Percentiles rank a stretch among this genome's conserved stretches.
Evolutionary conservation across 2,329 filamentous ascomycete genomes (phyloP).

Genomic region (Escovopsis sp.): DNA sequence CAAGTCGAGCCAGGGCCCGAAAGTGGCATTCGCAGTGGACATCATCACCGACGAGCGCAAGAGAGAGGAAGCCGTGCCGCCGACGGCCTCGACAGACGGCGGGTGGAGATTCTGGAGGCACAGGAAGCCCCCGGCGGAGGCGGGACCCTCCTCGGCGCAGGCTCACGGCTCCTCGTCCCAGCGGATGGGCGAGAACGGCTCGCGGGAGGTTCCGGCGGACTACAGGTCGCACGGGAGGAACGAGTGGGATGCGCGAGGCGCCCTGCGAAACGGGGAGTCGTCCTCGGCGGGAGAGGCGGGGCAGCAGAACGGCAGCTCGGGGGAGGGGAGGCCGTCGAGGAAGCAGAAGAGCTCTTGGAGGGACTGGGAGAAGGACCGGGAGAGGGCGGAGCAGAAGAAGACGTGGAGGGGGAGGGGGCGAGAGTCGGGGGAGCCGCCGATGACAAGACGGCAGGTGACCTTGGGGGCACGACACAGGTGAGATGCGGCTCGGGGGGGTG

Average conservation of each 20-base stretch:
- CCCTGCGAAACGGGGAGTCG: background rate
- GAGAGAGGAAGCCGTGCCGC: background rate
- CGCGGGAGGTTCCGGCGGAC: background rate
- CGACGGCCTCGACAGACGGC: background rate
- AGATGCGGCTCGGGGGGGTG: too few species aligned
- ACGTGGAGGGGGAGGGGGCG: background rate
- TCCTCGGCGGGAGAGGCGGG: background rate
- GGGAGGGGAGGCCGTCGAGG: background rate
- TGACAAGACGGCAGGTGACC: background rate
- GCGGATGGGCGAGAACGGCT: background rate
- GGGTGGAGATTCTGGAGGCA: background rate
- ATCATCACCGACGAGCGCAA: background rate
- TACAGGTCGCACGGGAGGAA: background rate
- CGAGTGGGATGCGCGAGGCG: background rate
- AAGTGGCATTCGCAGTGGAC: background rate
- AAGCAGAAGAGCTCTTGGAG: background rate
- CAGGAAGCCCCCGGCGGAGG: background rate
- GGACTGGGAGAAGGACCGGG: background rate
- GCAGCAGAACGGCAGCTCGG: background rate
- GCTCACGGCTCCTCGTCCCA: background rate
- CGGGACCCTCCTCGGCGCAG: background rate
- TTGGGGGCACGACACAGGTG: background rate
- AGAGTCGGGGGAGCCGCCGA: background rate
- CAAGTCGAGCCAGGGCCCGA: background rate
- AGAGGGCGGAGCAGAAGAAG: background rate